A percentile compares a stretch with the other conserved stretches of the same genome.
Evolutionary conservation across 2,329 filamentous ascomycete genomes (phyloP).

Genomic region (Plenodomus tracheiphilus): DNA sequence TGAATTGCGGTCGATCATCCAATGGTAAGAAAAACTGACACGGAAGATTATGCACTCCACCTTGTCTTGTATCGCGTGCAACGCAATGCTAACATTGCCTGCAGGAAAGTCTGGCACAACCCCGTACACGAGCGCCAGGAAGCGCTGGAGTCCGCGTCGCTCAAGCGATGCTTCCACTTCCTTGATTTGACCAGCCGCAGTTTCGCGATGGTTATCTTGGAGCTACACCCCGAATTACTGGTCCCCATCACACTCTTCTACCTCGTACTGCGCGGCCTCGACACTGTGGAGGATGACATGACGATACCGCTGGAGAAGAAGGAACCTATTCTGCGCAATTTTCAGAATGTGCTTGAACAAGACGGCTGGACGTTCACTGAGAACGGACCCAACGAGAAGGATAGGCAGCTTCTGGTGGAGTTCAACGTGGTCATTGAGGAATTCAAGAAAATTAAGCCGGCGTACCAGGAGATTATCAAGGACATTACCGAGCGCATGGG

Average conservation of each 20-base stretch:
- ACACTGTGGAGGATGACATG: constrained; percentile 99
- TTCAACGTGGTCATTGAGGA: constrained; percentile 87
- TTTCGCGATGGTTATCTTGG: constrained; percentile 90
- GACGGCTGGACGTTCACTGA: constrained; percentile 90
- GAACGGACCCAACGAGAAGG: constrained; percentile 90
- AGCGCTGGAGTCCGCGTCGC: constrained; percentile 71
- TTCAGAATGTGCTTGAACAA: constrained; percentile 75
- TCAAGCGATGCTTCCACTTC: constrained; percentile 83
- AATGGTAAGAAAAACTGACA: constrained; percentile 68
- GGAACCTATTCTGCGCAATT: constrained; percentile 81
- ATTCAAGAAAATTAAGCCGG: constrained; percentile 83
- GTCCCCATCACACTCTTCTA: constrained; percentile 92
- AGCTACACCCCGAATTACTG: constrained; percentile 91
- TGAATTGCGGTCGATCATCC: constrained; percentile 79
- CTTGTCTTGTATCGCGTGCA: background rate
- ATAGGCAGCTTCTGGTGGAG: constrained; percentile 86
- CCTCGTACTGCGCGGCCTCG: constrained; percentile 84
- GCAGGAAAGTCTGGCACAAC: constrained; percentile 95
- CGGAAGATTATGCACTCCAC: background rate
- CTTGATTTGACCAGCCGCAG: constrained; percentile 89
- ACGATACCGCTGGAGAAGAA: constrained; percentile 81
- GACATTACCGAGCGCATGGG: constrained; percentile 96
- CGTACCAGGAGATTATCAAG: constrained; percentile 83
- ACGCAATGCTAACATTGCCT: constrained; percentile 11
- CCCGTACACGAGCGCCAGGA: constrained; percentile 83